A percentile compares a stretch with the other conserved stretches of the same genome.
Conservation (phyloP, 768 basidiomycete genomes). For the Tylopilus balloui region DNA sequence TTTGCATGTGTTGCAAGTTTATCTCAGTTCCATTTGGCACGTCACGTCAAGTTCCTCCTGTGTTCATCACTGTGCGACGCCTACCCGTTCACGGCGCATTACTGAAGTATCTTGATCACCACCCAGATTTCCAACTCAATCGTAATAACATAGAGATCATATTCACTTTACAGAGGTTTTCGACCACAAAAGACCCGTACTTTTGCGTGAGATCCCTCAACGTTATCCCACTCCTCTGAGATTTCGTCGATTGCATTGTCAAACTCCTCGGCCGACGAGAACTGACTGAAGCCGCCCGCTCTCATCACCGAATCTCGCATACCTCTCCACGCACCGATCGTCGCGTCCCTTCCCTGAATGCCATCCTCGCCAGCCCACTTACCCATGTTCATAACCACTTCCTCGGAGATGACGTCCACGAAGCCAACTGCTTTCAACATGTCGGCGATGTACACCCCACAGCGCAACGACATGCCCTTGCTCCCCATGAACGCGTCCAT, state of each 20-base stretch:
- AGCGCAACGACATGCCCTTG: conserved; percentile 9
- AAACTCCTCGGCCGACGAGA: conserved; percentile 17
- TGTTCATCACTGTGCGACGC: no score
- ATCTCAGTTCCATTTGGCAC: no score
- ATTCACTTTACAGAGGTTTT: conserved; percentile 8
- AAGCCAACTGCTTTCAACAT: conserved; percentile 22
- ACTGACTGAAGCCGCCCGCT: conserved; percentile 11
- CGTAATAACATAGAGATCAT: not conserved
- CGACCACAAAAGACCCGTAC: conserved; percentile 10
- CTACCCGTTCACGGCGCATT: no score
- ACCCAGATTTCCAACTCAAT: not conserved
- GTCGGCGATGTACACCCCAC: conserved; percentile 12
- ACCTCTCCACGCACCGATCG: conserved; percentile 21
- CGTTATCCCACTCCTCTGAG: conserved; percentile 25
- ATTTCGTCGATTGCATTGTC: conserved; percentile 16
- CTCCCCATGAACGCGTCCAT: conserved; percentile 9
- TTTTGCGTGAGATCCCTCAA: conserved; percentile 9
- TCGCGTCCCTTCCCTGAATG: conserved; percentile 11
- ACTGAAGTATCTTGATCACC: no score
- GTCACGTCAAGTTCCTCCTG: no score
- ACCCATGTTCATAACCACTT: conserved; percentile 17
- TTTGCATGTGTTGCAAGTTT: not conserved
- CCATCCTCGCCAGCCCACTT: conserved; percentile 26
- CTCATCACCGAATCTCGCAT: conserved; percentile 22
- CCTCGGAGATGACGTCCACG: conserved; percentile 16